A percentile compares a stretch with the other conserved stretches of the same genome.
Conservation (phyloP, 768 basidiomycete genomes). For the Pulveroboletus sp. region DNA sequence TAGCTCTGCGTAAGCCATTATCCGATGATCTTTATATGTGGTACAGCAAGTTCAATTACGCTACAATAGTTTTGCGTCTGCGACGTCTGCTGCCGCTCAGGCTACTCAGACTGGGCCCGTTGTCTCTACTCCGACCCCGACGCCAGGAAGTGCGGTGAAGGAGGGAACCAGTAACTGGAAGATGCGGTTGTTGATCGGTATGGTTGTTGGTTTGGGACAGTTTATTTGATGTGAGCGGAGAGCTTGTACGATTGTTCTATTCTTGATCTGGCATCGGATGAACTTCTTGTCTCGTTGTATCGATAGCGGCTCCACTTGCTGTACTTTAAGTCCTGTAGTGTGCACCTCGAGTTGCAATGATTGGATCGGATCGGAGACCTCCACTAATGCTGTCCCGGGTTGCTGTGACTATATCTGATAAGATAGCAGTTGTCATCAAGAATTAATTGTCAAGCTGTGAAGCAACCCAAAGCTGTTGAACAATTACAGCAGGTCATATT, state of each 20-base stretch:
- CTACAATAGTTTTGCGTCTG: conserved; percentile 36
- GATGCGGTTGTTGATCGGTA: not conserved
- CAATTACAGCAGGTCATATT: not conserved
- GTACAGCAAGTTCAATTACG: not conserved
- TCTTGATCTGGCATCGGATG: not conserved
- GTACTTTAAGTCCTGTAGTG: not conserved
- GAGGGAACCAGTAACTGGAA: not conserved
- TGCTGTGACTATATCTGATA: no score
- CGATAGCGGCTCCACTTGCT: not conserved
- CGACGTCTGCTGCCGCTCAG: conserved; percentile 43
- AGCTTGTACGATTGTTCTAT: not conserved
- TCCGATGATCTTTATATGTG: not conserved
- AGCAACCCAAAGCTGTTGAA: not conserved
- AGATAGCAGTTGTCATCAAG: no score
- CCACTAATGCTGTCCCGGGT: no score
- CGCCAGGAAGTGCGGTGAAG: not conserved
- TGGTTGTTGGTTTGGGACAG: conserved; percentile 4
- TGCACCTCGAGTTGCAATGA: not conserved
- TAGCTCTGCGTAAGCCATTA: conserved; percentile 46
- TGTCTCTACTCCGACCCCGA: conserved; percentile 14
- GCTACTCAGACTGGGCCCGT: conserved; percentile 42
- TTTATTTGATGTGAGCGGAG: conserved; percentile 8
- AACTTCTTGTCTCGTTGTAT: not conserved
- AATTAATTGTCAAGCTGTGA: no score
- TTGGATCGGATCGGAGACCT: no score